Base-by-base conservation (phyloP, 768 basidiomycete genomes). In the Xerocomellus dryophilus region DNA sequence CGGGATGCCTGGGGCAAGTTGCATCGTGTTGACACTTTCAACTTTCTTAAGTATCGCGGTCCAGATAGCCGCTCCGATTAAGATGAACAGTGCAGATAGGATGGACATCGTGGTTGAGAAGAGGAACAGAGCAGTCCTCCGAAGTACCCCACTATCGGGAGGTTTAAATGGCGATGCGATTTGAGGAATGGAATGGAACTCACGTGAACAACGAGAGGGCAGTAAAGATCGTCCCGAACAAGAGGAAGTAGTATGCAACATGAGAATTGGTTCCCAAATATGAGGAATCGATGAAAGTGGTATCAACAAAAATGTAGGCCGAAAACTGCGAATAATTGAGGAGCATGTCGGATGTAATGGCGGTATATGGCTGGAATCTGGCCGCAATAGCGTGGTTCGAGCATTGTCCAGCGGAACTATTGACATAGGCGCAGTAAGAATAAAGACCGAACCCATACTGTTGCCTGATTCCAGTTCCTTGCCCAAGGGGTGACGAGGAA, bases 371-470 rank as follows among this genome's bases (percentile, higher is more conserved):
- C 45, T 75, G 73, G 67, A 86, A 90, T 52, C 74, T 75, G 58
- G 76, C 71, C 43, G 81, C 88, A 29, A 79, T 68, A 31, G 83
- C 80, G 39, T 76, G 72, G 62, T 84, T 85, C 29, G 83, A 79
- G 67, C 90, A 92, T 45, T 71, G 78, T 25, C 89, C 90, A 29
- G 73, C 74, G 20, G 77, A 76, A 39, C 72, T 69, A 58, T 83
- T 79, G 60, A 86, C 73, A 61, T 85, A 91, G 61, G 78, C 90
- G 61, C 90, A 93, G 66, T 88, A 82, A 18, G 83, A 82, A 72
- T 92, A 93, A 23, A 93, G 74, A n/a, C 90, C 90, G 58, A 86
- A 92, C 54, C 82, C 74, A 72, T 93, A 93, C 54, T 76, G 70
- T 66, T 84, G 79, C 61, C 90, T 81, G 52, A 92, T 71, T 18